Percentiles rank a stretch among this genome's conserved stretches.
These are phyloP conservation scores for Wallemia mellicola DNA, from an alignment of 1,284 basidiomycete species.

Conservation along the genomic window DNA sequence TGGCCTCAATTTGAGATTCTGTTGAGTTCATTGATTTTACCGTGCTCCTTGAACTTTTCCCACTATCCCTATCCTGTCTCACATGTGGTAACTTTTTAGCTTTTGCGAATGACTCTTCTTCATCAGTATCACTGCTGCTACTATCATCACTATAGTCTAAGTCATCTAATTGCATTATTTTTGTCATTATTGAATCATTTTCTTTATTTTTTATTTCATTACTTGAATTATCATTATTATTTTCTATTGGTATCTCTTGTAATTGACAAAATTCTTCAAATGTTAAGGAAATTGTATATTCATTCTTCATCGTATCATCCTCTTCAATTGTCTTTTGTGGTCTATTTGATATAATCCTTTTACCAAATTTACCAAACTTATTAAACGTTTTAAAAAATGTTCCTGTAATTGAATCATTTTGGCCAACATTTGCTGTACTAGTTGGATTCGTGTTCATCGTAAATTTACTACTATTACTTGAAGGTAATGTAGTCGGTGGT, in stretches of 20 bases:
- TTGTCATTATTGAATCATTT: neutral
- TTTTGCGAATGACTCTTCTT: neutral
- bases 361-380: slow-evolving; percentile 6
- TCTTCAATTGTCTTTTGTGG: neutral
- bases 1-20: neutral
- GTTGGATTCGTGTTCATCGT: neutral
- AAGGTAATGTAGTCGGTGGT: neutral
- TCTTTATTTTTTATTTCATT: neutral
- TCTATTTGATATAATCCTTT: neutral
- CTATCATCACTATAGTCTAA: neutral
- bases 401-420: neutral
- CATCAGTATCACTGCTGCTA: neutral
- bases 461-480: neutral
- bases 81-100: neutral
- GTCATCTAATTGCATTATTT: neutral
- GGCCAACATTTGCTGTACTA: neutral
- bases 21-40: slow-evolving; percentile 6
- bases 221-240: neutral
- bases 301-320: neutral
- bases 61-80: too few relatives aligned
- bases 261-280: neutral
- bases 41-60: too few relatives aligned
- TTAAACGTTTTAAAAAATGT: neutral
- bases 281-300: neutral
- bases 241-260: neutral